Base-by-base conservation (phyloP, 2,329 filamentous ascomycete species). In the Fusarium redolens region DNA sequence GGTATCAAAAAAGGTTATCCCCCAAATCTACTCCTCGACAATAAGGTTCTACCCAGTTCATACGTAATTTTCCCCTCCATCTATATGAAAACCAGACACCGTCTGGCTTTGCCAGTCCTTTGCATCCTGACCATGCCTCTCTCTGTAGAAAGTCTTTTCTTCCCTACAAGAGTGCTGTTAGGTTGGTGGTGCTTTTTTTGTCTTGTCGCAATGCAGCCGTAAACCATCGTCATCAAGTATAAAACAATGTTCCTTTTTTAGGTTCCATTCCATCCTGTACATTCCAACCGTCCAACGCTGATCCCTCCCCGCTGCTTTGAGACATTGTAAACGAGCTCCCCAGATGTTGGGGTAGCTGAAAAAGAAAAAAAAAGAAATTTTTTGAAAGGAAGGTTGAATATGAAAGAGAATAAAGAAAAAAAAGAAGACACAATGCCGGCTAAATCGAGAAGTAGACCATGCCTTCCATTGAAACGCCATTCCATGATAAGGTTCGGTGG, bases 181-280 rank as follows among this genome's bases (percentile, higher is more conserved):
- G 61, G 54, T 47, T 69, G 68, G 61, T 69, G 66, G 61, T 76
- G 68, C 69, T 73, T 73, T 72, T 74, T 69, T 72, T 63, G 69
- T 75, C 67, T 71, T 75, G 52, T 77, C 69, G 73, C 75, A 77
- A 75, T 78, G 69, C 75, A 77, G 76, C 76, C 76, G 76, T 78
- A 74, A 78, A 74, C 72, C 68, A 75, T 77, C 74, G 75, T 77
- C 75, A 77, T 77, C 76, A 77, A 65, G 57, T 70, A 54, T 69
- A 68, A 77, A 77, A 76, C 68, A 71, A 72, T 73, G 64, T 73
- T 76, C 66, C 75, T 68, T 77, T 75, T 71, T 73, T 70, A 54
- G 57, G 65, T 71, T 68, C 74, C 71, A 71, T 76, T 72, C 74
- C 74, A 65, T 72, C 62, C 69, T 59, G 58, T 66, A 61, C 71